Conservation (phyloP, 306 rosid genomes). For the Inga oerstediana region DNA sequence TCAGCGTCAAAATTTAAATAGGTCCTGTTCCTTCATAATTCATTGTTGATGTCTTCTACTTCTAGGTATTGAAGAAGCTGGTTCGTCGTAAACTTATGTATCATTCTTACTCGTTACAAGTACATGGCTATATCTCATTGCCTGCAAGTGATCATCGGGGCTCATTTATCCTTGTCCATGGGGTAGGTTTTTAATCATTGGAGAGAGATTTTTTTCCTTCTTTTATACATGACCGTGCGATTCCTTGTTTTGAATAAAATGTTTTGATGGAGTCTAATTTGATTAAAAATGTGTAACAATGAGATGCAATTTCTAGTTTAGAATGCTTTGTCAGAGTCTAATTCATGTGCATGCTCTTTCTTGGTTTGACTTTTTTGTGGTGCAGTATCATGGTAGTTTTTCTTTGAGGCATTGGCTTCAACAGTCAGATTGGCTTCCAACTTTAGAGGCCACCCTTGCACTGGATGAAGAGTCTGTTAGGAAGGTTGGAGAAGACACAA, state of each 20-base stretch:
- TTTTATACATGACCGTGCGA: constrained; percentile 21
- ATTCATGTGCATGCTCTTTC: not conserved
- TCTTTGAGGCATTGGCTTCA: constrained; percentile 97
- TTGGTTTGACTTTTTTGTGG: constrained; percentile 10
- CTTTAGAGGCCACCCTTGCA: constrained; percentile 96
- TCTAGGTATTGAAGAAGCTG: constrained; percentile 84
- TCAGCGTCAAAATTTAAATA: not conserved
- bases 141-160: constrained; percentile 56
- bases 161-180: constrained; percentile 88
- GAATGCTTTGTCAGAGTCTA: not conserved
- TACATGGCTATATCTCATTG: constrained; percentile 83
- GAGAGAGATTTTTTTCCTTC: constrained; percentile 21
- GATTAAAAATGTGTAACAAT: not conserved
- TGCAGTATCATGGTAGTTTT: constrained; percentile 97
- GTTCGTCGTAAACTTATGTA: constrained; percentile 78
- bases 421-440: constrained; percentile 98
- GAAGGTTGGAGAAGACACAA: constrained; percentile 86
- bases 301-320: constrained; percentile 19
- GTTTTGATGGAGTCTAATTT: constrained; percentile 9
- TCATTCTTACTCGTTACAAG: constrained; percentile 97
- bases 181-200: constrained; percentile 60
- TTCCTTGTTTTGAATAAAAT: constrained; percentile 9
- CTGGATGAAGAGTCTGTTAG: constrained; percentile 92
- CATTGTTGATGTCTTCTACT: constrained; percentile 32
- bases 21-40: constrained; percentile 9